Evolutionary conservation across 176 grass and related monocot species (phyloP).

Genomic region (Tillandsia leiboldiana): DNA sequence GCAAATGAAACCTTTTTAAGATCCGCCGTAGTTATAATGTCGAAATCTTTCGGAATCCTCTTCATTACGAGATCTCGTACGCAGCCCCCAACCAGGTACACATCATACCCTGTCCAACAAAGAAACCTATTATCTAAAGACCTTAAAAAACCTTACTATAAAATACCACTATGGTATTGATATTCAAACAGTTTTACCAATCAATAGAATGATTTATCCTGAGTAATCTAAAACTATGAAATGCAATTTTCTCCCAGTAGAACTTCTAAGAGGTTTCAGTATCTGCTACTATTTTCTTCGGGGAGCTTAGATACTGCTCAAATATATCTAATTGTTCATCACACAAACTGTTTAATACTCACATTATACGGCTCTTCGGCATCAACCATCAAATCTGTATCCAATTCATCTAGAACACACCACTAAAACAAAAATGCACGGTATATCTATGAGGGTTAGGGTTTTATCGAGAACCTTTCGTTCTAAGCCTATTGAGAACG

Average conservation of each 20-base stretch:
- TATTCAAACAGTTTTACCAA: too few relatives aligned
- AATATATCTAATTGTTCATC: too few relatives aligned
- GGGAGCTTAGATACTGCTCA: too few relatives aligned
- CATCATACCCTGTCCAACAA: constrained; percentile 64
- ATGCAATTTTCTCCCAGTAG: too few relatives aligned
- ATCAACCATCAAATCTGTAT: not conserved
- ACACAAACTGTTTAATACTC: not conserved
- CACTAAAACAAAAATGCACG: not conserved
- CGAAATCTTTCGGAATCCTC: constrained; percentile 90
- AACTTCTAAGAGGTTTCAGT: too few relatives aligned
- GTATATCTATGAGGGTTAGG: not conserved
- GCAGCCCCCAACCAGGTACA: constrained; percentile 87
- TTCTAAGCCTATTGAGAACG: constrained; percentile 63
- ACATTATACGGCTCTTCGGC: too few relatives aligned
- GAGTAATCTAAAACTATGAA: too few relatives aligned
- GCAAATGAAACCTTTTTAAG: constrained; percentile 54
- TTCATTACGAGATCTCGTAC: constrained; percentile 94
- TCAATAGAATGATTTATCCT: too few relatives aligned
- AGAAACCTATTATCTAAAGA: not conserved
- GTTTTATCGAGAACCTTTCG: constrained; percentile 42
- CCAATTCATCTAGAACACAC: not conserved
- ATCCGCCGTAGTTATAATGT: constrained; percentile 84
- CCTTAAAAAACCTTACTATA: not conserved
- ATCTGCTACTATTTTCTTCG: too few relatives aligned
- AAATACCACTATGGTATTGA: too few relatives aligned